These are phyloP conservation scores for Hyaloscypha variabilis DNA, from an alignment of 495 filamentous ascomycete species.

Conservation along the genomic window DNA sequence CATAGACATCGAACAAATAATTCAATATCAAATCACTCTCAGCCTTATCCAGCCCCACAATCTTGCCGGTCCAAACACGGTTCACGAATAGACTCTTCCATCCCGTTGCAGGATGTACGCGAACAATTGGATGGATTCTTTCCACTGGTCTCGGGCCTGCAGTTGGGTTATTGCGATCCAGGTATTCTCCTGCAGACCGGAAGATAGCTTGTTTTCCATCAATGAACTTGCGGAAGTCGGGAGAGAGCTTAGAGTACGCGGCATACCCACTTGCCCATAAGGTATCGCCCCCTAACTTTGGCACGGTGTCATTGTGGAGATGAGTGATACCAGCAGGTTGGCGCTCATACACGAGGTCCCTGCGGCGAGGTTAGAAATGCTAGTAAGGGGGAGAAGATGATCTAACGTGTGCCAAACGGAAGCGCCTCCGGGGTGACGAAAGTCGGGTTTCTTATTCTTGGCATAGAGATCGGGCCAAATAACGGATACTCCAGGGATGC, in stretches of 20 bases:
- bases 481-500: no score
- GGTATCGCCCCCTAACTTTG: constrained; percentile 63
- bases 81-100: constrained; percentile 48
- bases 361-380: no score
- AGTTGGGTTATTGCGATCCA: no score
- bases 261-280: constrained; percentile 60
- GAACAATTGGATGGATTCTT: background rate
- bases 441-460: no score
- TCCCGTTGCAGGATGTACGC: constrained; percentile 58
- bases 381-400: no score
- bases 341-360: constrained; percentile 64
- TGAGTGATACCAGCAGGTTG: constrained; percentile 70
- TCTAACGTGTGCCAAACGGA: no score
- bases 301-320: constrained; percentile 62
- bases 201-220: no score
- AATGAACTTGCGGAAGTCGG: constrained; percentile 58
- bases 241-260: constrained; percentile 59
- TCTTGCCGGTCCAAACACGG: constrained; percentile 38
- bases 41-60: constrained; percentile 67
- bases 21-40: constrained; percentile 66
- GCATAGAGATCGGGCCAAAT: no score
- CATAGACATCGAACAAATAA: constrained; percentile 68
- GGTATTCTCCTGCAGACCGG: no score
- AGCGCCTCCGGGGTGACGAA: no score
- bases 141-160: no score